Base-by-base conservation (phyloP, 495 filamentous ascomycete species). In the Staphylotrichum longicolle region DNA sequence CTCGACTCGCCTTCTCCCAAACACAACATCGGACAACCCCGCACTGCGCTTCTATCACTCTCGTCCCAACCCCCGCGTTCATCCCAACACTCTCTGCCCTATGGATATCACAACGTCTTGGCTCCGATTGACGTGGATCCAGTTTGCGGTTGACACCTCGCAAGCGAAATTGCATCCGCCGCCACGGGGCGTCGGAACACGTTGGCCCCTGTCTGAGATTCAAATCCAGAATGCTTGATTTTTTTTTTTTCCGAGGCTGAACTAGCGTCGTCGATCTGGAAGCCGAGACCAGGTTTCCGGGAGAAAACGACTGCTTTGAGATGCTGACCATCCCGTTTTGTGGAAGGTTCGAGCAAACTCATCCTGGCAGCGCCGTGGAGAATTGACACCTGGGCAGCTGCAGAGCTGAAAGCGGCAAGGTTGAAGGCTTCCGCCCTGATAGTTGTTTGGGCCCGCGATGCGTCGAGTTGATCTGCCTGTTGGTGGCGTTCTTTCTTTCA, bases 121-220 rank as follows among this genome's bases (percentile, higher is more conserved):
- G 51, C 51, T 32, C 4, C 51, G 37, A 41, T 40, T 11, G 11
- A 47, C 54, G 54, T 57, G 54, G 41, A 47, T 5, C 42, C 32
- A 44, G 8, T 9, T 9, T 6, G 40, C 34, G 56, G 51, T 60
- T 41, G 56, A 61, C 61, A 65, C 55, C 60, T 30, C 54, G 41
- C 54, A 73, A 73, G 68, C 70, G 70, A 73, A 68, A 73, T 73
- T 70, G 62, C 68, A 63, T 48, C 70, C 68, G 65, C 54, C 54
- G 58, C 68, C 57, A 66, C 68, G 68, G 68, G 50, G 54, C 58
- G 48, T 42, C 35, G n/a, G 32, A 45, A 63, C 67, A 62, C 63
- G 48, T 56, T 57, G 42, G 14, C 67, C 64, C 65, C 63, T 70
- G 68, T 67, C 58, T 57, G 55, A 60, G 55, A 60, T 47, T 45